A percentile compares a stretch with the other conserved stretches of the same genome.
phyloP scores from a whole-genome alignment of 768 basidiomycete genomes.

The Serendipita sp. region DNA sequence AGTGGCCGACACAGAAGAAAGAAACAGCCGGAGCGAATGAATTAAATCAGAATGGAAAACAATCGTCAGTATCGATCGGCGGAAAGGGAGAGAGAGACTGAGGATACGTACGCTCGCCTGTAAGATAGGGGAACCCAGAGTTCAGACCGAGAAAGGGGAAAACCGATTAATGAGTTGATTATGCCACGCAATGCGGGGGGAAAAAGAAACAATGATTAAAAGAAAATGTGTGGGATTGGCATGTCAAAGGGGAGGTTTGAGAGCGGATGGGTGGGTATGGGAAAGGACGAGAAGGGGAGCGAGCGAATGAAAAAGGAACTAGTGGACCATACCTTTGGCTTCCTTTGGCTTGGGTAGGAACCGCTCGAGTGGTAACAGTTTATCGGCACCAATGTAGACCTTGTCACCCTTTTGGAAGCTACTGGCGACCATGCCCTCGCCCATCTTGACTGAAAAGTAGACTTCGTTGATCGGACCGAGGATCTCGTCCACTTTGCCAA shows the following conservation, averaged over 20 bases:
- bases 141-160: too few species aligned
- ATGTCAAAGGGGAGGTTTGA: not conserved
- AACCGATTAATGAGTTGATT: too few species aligned
- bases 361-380: constrained; percentile 86
- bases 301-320: constrained; percentile 2
- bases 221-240: not conserved
- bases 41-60: too few species aligned
- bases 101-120: too few species aligned
- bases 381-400: constrained; percentile 95
- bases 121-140: too few species aligned
- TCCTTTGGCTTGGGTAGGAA: constrained; percentile 94
- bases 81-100: too few species aligned
- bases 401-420: constrained; percentile 98
- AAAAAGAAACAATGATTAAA: not conserved
- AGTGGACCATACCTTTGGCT: constrained; percentile 38
- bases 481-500: constrained; percentile 98
- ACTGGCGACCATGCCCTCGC: constrained; percentile 83
- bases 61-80: too few species aligned
- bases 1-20: too few species aligned
- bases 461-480: constrained; percentile 99
- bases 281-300: not conserved
- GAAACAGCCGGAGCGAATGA: too few species aligned
- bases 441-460: constrained; percentile 96
- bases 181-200: not conserved
- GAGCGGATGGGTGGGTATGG: not conserved